Conservation (phyloP, 2,329 filamentous ascomycete genomes). For the Neofusicoccum ribis region DNA sequence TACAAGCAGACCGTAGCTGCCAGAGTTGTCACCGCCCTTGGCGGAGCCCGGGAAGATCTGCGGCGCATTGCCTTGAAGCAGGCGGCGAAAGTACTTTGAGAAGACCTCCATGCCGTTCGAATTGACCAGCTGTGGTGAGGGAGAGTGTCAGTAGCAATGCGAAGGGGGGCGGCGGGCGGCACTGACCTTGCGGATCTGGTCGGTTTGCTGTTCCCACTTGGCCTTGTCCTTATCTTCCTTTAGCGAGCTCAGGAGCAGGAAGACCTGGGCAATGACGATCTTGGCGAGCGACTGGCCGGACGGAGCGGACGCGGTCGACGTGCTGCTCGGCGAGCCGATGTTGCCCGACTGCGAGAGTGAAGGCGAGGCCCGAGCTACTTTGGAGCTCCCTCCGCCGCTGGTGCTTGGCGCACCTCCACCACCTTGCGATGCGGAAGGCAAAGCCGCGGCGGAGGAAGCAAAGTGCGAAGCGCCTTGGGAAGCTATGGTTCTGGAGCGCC, state of each 20-base stretch:
- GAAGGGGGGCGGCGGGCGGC: neutral
- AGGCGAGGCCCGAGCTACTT: constrained; percentile 61
- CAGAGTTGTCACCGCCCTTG: constrained; percentile 71
- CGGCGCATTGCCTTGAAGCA: constrained; percentile 86
- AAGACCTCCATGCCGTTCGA: constrained; percentile 99
- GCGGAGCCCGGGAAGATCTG: constrained; percentile 84
- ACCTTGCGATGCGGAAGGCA: constrained; percentile 49
- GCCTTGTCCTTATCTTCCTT: constrained; percentile 93
- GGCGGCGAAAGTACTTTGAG: constrained; percentile 89
- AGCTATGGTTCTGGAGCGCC: constrained; percentile 57
- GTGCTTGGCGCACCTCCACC: constrained; percentile 53
- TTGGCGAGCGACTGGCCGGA: constrained; percentile 66
- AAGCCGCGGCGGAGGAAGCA: constrained; percentile 56
- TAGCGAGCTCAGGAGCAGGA: constrained; percentile 88
- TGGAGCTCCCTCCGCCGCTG: constrained; percentile 57
- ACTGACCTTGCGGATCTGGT: constrained; percentile 86
- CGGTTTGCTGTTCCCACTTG: constrained; percentile 90
- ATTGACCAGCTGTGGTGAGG: constrained; percentile 73
- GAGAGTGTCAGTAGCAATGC: constrained; percentile 25
- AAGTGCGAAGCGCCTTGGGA: constrained; percentile 55
- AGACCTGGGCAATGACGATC: constrained; percentile 93
- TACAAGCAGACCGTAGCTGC: constrained; percentile 79
- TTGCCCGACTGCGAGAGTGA: constrained; percentile 58
- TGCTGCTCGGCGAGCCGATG: constrained; percentile 54
- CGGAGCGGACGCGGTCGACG: constrained; percentile 45